Conservation (phyloP, 306 rosid genomes). For the Ormosia semicastrata region DNA sequence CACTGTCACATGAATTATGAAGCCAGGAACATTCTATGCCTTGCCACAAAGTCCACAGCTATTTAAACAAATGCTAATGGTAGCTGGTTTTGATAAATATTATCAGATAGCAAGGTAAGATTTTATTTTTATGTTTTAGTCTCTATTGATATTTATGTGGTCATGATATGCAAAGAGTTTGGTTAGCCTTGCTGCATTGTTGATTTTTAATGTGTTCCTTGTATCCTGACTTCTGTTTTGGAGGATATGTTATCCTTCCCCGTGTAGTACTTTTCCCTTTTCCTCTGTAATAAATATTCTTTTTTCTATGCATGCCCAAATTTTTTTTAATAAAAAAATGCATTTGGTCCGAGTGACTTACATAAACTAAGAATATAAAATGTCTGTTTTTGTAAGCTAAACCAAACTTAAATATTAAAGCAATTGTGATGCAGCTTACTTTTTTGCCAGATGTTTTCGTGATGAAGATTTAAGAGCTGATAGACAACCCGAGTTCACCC, state of each 20-base stretch:
- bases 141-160: neutral
- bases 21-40: constrained; percentile 98
- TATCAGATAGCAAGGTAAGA: constrained; percentile 87
- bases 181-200: neutral
- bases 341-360: neutral
- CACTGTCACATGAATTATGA: constrained; percentile 52
- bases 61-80: constrained; percentile 98
- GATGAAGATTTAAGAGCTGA: constrained; percentile 98
- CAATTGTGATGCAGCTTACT: constrained; percentile 12
- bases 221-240: neutral
- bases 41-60: constrained; percentile 98
- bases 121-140: constrained; percentile 13
- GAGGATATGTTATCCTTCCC: neutral
- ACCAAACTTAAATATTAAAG: neutral
- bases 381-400: neutral
- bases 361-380: neutral
- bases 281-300: neutral
- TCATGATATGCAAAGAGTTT: neutral
- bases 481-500: constrained; percentile 97
- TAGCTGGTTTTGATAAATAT: constrained; percentile 90
- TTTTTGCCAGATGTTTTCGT: constrained; percentile 75
- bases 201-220: neutral
- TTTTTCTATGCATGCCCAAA: neutral
- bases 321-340: neutral
- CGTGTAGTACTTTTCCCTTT: neutral